Conservation (phyloP, 1,139 yeast species). For the Taphrina deformans region DNA sequence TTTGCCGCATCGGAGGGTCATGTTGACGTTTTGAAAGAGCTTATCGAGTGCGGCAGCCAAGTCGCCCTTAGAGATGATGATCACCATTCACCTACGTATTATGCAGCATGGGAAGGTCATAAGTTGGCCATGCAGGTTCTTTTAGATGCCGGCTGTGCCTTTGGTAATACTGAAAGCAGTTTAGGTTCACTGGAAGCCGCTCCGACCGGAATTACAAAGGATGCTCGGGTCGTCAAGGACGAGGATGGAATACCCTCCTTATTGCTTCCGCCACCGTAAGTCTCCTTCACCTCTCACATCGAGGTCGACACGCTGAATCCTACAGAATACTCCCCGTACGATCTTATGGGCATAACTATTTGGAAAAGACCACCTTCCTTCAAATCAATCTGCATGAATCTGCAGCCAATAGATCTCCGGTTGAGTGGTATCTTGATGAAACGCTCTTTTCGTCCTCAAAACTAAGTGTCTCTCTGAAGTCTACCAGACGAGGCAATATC, state of each 20-base stretch:
- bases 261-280: constrained; percentile 80
- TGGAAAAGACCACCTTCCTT: constrained; percentile 82
- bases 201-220: constrained; percentile 44
- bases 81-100: constrained; percentile 77
- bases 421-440: constrained; percentile 28
- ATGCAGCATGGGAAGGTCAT: constrained; percentile 94
- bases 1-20: constrained; percentile 90
- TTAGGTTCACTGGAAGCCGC: not conserved
- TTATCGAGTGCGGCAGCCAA: constrained; percentile 72
- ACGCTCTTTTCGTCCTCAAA: constrained; percentile 50
- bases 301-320: not conserved
- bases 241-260: constrained; percentile 83
- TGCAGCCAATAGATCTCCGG: constrained; percentile 9
- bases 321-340: constrained; percentile 71
- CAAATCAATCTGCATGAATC: constrained; percentile 66
- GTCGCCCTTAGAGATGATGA: constrained; percentile 76
- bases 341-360: constrained; percentile 90
- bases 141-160: constrained; percentile 38
- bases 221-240: not conserved
- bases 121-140: constrained; percentile 72
- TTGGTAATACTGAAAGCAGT: constrained; percentile 26
- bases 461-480: constrained; percentile 70
- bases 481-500: constrained; percentile 54
- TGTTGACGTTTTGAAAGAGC: constrained; percentile 64
- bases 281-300: not conserved